Base-by-base conservation (phyloP, 768 basidiomycete species). In the Tylopilus cervinicoccineus region DNA sequence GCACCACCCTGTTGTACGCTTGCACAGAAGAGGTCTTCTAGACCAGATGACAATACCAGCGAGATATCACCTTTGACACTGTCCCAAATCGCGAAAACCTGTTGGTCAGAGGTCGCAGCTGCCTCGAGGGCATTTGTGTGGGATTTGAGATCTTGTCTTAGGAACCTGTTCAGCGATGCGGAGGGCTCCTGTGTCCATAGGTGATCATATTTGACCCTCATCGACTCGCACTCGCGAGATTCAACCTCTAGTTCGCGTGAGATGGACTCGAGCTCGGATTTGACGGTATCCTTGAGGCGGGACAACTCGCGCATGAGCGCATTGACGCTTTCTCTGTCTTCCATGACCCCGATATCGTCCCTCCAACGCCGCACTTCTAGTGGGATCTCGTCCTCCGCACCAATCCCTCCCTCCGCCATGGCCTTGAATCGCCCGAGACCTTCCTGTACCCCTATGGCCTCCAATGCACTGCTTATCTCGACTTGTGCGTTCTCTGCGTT, bases 151-250 rank as follows among this genome's bases (percentile, higher is more conserved):
- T 93, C 92, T 52, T 81, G 80, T 13, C 93, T 76, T 47, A 88
- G 65, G 6, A 74, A 68, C 64, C 88, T 86, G 37, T 86, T 88
- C 49, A 84, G 68, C 2, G 79, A 75, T 0, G 89, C 83, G 5
- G 86, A 86, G 0, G 95, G 94, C 9, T 80, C 77, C 66, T 96
- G 94, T 8, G 86, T 83, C 86, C 91, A 97, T 24, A 80, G 65
- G 55, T 93, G 85, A 26, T 86, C 86, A 65, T 91, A 94, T 66
- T 87, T 87, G 59, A 93, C 86, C 47, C 93, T 74, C 83, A 85
- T 81, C 41, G 77, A 73, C 68, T 99, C 95, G 68, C 93, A 97
- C 39, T 93, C 92, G 54, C 83, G 73, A 28, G 81, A 83, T 68
- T 98, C 96, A 32, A 71, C 69, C 14, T 96, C 94, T 33, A 99